Evolutionary conservation across 129 eudicot genomes (phyloP).

Genomic region (Ambrosia trifida): DNA sequence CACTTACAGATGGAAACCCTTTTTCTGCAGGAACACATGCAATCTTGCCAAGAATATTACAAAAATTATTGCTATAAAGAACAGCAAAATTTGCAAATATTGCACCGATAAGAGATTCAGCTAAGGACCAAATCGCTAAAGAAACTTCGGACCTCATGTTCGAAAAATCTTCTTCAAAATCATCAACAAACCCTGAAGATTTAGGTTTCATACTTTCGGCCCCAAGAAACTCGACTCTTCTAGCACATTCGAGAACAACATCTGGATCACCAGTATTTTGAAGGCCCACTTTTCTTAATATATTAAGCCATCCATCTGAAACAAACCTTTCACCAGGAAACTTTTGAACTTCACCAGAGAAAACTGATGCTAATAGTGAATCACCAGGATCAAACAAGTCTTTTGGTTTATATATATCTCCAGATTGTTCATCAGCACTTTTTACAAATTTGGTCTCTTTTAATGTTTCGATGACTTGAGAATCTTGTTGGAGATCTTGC

Average conservation of each 20-base stretch:
- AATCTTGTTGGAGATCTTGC: constrained; percentile 81
- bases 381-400: constrained; percentile 91
- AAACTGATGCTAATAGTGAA: constrained; percentile 65
- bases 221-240: constrained; percentile 85
- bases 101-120: constrained; percentile 72
- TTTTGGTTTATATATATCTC: constrained; percentile 55
- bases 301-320: constrained; percentile 84
- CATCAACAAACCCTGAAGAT: constrained; percentile 46
- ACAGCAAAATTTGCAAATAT: constrained; percentile 92
- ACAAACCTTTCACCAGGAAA: constrained; percentile 95
- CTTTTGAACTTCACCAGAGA: constrained; percentile 74
- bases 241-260: constrained; percentile 89
- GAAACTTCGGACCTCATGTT: constrained; percentile 64
- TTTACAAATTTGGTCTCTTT: constrained; percentile 79
- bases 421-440: constrained; percentile 74
- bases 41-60: constrained; percentile 82
- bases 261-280: constrained; percentile 74
- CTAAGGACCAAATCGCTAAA: constrained; percentile 76
- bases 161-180: constrained; percentile 58
- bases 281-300: constrained; percentile 79
- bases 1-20: constrained; percentile 87
- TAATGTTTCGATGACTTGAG: constrained; percentile 63
- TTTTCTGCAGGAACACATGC: constrained; percentile 88
- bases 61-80: constrained; percentile 84
- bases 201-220: constrained; percentile 61